Base-by-base conservation (phyloP, 2,329 filamentous ascomycete species). In the Torrubiellomyces zombiae region DNA sequence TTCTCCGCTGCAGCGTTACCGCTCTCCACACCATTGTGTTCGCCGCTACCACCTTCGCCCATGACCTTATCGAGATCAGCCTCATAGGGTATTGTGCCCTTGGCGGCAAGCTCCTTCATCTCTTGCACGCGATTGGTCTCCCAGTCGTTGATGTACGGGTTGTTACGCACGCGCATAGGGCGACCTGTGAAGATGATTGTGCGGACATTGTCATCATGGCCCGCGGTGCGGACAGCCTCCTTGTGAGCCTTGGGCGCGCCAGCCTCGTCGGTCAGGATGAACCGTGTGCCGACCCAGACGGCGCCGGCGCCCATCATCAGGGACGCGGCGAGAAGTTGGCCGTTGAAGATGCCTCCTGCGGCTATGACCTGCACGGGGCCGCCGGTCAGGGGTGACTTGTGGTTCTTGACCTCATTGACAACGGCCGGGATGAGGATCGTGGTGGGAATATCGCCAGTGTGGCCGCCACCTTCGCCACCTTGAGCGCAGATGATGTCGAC, bases 121-220 rank as follows among this genome's bases (percentile, higher is more conserved):
- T 98, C 89, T 19, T 68, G 59, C 38, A 67, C 62, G 39, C 89
- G 79, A 63, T 95, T 89, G 43, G 76, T 75, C 60, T 98, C 86
- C 89, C 89, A 98, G 64, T 93, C 80, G 47, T 71, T 53, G 45
- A 98, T 95, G 56, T 98, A 98, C 6, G 76, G 55, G 61, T 95
- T 98, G 48, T 70, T 89, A 50, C 85, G 76, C 31, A 98, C 89
- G 38, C 89, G 81, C 47, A 98, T 65, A 18, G 89, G 89, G 30
- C 89, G 80, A 28, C 89, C 89, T 29, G 89, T 98, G 68, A 95
- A 98, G 60, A 98, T 98, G 53, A 95, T 81, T 24, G 89, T 98
- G 48, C 82, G 79, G 50, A 95, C 61, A 46, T 92, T 98, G 57
- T 98, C 89, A 55, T 95, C 83, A 51, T 89, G 93, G 39, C 79